phyloP scores from a whole-genome alignment of 75 land plant genomes.

The Pinus albicaulis region DNA sequence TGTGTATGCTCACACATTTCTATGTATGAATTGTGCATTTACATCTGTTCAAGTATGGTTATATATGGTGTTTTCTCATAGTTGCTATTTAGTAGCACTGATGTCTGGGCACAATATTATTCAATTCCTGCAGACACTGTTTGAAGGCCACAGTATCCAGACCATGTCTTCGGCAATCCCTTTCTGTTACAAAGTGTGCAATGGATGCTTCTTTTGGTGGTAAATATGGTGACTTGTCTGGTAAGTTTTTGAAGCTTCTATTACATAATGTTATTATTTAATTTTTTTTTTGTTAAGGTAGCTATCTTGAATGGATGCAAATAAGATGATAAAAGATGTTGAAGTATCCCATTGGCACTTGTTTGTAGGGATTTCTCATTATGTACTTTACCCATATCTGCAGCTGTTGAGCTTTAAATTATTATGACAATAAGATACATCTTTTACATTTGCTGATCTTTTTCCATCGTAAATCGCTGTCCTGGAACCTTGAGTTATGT shows the following conservation, averaged over 20 bases:
- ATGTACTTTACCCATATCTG: neutral
- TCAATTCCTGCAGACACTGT: conserved; percentile 4
- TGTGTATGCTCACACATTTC: neutral
- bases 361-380: neutral
- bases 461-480: no score
- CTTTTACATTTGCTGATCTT: no score
- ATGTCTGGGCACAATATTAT: neutral
- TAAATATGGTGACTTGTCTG: conserved; percentile 11
- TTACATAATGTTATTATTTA: neutral
- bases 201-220: conserved; percentile 27
- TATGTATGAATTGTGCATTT: neutral
- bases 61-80: neutral
- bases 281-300: neutral
- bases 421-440: no score
- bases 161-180: neutral
- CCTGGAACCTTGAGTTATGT: no score
- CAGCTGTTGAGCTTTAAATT: neutral
- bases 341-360: neutral
- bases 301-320: neutral
- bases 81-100: neutral
- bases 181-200: conserved; percentile 8
- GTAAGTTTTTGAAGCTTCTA: neutral
- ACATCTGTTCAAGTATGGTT: neutral
- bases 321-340: neutral
- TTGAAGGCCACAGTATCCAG: neutral